Base-by-base conservation (phyloP, 345 rosid genomes). In the Salix arbutifolia region DNA sequence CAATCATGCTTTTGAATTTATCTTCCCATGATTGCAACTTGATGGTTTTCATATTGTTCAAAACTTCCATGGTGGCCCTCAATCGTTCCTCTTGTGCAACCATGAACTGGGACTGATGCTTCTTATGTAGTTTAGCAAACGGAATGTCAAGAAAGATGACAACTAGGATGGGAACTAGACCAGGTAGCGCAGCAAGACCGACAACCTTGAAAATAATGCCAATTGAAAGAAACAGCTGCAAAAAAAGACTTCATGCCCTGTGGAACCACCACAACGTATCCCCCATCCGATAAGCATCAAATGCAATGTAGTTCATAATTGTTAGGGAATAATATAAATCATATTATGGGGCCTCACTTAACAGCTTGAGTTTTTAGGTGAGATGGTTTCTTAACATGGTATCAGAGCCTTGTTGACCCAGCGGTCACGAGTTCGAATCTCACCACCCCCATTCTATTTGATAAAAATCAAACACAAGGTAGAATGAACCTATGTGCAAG, bases 11-110 rank as follows among this genome's bases (percentile, higher is more conserved):
- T 83, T 88, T 84, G 86, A 93, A 91, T 76, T 88, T 87, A 33
- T 85, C 92, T 85, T 89, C 97, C 98, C 98, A 93, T 0, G 98
- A 86, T 64, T 91, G 92, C 68, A 93, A 56, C 88, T 93, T 91
- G 61, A 91, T 89, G 82, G 90, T 85, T 81, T 91, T 93, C 92
- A 93, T 90, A 79, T 82, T 89, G 75, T 87, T 90, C 46, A 93
- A 76, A 77, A 85, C 84, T 87, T 93, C 98, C 16, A 92, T 85
- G 14, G 90, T 90, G 19, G 89, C 76, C 74, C 92, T 81, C 2
- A 93, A 74, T 38, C 97, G 78, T 79, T 87, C 89, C 23, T 93
- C 98, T 69, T 93, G 98, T 2, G 92, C 89, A 5, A 69, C 70
- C 98, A 89, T 89, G 80, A 89, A 83, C 72, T 85, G 85, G 1